Conservation (phyloP, 2,329 filamentous ascomycete genomes). For the Mollisiaceae sp. region DNA sequence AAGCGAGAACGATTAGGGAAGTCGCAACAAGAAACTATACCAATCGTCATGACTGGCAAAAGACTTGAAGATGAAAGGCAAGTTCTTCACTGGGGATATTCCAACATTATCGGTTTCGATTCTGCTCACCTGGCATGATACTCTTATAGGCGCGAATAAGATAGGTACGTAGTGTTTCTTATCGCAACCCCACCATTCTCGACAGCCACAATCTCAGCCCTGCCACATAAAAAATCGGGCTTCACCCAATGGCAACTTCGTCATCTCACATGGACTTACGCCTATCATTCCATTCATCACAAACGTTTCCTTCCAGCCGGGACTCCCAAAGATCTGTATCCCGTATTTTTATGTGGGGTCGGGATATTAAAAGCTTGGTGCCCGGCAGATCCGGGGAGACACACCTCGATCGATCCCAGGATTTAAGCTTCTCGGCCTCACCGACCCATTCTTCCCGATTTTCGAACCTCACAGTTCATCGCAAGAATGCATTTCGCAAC, state of each 20-base stretch:
- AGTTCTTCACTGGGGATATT: neutral
- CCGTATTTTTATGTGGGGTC: neutral
- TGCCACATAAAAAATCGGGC: neutral
- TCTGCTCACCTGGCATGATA: neutral
- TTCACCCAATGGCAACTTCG: neutral
- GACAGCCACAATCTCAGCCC: conserved; percentile 3
- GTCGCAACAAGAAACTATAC: neutral
- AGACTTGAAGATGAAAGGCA: neutral
- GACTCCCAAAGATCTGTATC: neutral
- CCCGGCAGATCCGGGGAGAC: neutral
- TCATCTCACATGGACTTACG: neutral
- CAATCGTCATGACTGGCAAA: neutral
- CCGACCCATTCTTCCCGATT: neutral
- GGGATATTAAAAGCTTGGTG: neutral
- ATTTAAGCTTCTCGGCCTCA: neutral
- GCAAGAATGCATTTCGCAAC: conserved; percentile 7
- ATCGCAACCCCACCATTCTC: neutral
- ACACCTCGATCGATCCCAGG: neutral
- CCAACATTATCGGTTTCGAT: neutral
- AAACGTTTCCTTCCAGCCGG: neutral
- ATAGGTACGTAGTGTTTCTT: neutral
- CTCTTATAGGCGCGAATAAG: neutral
- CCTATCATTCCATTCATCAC: neutral
- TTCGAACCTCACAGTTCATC: neutral
- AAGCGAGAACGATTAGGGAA: neutral